These are phyloP conservation scores for Lentinula sp. DNA, from an alignment of 768 basidiomycete genomes.

Conservation along the genomic window DNA sequence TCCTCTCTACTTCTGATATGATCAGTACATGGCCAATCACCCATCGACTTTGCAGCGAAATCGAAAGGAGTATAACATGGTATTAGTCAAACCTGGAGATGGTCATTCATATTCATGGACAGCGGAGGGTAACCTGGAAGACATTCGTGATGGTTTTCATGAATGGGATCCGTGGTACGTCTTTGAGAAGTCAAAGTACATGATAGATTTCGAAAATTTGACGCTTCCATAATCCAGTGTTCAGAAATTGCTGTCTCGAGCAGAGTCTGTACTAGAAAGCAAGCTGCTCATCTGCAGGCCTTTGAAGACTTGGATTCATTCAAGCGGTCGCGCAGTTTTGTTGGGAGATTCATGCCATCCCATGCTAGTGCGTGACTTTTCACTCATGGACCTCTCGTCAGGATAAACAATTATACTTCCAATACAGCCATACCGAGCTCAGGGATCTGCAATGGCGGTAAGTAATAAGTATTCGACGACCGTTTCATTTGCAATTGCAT, in stretches of 20 bases:
- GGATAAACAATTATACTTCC: slow-evolving; percentile 9
- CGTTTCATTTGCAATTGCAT: neutral
- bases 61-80: slow-evolving; percentile 38
- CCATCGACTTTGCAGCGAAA: slow-evolving; percentile 18
- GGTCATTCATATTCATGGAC: slow-evolving; percentile 39
- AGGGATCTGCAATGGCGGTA: slow-evolving; percentile 50
- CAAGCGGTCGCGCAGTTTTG: slow-evolving; percentile 32
- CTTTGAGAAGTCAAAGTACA: neutral
- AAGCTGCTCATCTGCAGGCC: slow-evolving; percentile 44
- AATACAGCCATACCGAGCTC: slow-evolving; percentile 43
- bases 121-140: slow-evolving; percentile 31
- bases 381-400: no score
- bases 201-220: neutral
- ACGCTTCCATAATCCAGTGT: slow-evolving; percentile 20
- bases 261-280: slow-evolving; percentile 41
- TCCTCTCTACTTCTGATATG: neutral
- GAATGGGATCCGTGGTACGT: slow-evolving; percentile 44
- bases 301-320: slow-evolving; percentile 43
- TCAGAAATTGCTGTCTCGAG: slow-evolving; percentile 37
- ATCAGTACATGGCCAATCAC: no score
- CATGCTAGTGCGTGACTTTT: slow-evolving; percentile 40
- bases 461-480: slow-evolving; percentile 18
- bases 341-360: slow-evolving; percentile 56
- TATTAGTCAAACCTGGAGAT: slow-evolving; percentile 34
- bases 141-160: slow-evolving; percentile 40